Evolutionary conservation across 208 protist genomes (phyloP).

Genomic region (Trypanosoma cruzi): DNA sequence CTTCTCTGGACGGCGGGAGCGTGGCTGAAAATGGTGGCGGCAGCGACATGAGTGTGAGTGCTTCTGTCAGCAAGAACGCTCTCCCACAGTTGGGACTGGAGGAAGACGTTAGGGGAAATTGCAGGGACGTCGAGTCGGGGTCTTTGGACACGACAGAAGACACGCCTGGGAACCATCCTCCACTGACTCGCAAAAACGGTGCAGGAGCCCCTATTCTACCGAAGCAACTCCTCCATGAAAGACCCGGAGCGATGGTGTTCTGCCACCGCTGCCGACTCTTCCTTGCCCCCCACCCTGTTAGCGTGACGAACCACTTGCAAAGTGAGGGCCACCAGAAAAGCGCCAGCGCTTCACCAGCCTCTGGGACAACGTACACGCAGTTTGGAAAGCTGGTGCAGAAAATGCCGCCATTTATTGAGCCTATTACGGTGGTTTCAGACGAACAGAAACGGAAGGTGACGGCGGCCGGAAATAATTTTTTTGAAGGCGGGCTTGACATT

Average conservation of each 20-base stretch:
- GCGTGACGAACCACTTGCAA: conserved; percentile 25
- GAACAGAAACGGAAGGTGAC: conserved; percentile 5
- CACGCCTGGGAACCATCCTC: background rate
- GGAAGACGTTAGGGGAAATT: background rate
- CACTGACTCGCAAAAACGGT: conserved; percentile 13
- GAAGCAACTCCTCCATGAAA: conserved; percentile 18
- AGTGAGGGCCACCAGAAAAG: conserved; percentile 18
- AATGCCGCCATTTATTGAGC: conserved; percentile 26
- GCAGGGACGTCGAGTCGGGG: background rate
- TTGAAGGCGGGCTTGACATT: conserved; percentile 31
- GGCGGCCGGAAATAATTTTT: conserved; percentile 20
- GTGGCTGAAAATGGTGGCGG: background rate
- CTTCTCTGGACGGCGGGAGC: background rate
- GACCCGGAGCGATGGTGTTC: conserved; percentile 24
- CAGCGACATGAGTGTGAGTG: background rate
- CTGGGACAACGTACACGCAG: conserved; percentile 20
- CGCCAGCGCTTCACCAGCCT: background rate
- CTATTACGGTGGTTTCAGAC: conserved; percentile 22
- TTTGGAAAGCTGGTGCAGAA: conserved; percentile 28
- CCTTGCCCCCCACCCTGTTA: conserved; percentile 28
- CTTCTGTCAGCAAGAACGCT: background rate
- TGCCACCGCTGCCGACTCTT: conserved; percentile 29
- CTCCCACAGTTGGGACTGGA: background rate
- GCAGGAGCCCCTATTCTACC: conserved; percentile 8
- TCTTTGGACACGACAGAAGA: background rate